A percentile compares a stretch with the other conserved stretches of the same genome.
These are phyloP conservation scores for Saccharomyces hybrid DNA, from an alignment of 1,139 yeast genomes.

Conservation along the genomic window DNA sequence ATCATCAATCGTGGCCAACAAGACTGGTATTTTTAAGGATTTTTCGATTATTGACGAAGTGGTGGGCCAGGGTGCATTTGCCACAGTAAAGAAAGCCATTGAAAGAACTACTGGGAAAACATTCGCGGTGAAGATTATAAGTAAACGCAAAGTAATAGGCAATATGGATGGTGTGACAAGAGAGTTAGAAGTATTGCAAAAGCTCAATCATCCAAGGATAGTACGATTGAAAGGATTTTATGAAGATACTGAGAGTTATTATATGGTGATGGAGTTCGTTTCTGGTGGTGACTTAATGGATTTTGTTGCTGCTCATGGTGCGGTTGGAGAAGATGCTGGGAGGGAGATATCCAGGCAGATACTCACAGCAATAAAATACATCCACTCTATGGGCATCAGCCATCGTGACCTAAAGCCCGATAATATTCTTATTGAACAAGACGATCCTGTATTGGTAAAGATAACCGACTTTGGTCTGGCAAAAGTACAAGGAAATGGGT, in stretches of 20 bases:
- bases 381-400: constrained; percentile 81
- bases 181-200: constrained; percentile 71
- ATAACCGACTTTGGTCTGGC: constrained; percentile 93
- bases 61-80: constrained; percentile 96
- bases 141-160: constrained; percentile 71
- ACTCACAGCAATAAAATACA: constrained; percentile 75
- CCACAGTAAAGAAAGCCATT: constrained; percentile 85
- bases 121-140: constrained; percentile 85
- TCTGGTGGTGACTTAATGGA: constrained; percentile 98
- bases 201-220: constrained; percentile 75
- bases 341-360: constrained; percentile 81
- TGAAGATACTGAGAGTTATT: constrained; percentile 74
- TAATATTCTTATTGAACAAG: constrained; percentile 82
- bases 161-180: constrained; percentile 78
- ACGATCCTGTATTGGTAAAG: constrained; percentile 82
- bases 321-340: constrained; percentile 85
- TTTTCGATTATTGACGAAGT: constrained; percentile 76
- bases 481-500: constrained; percentile 66
- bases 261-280: constrained; percentile 89
- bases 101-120: constrained; percentile 78
- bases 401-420: constrained; percentile 94
- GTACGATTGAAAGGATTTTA: constrained; percentile 76
- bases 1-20: constrained; percentile 3
- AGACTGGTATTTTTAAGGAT: constrained; percentile 53
- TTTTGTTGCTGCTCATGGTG: constrained; percentile 85